These are phyloP conservation scores for Phytopythium helicoides DNA, from an alignment of 352 stramenopile genomes.

Conservation along the genomic window DNA sequence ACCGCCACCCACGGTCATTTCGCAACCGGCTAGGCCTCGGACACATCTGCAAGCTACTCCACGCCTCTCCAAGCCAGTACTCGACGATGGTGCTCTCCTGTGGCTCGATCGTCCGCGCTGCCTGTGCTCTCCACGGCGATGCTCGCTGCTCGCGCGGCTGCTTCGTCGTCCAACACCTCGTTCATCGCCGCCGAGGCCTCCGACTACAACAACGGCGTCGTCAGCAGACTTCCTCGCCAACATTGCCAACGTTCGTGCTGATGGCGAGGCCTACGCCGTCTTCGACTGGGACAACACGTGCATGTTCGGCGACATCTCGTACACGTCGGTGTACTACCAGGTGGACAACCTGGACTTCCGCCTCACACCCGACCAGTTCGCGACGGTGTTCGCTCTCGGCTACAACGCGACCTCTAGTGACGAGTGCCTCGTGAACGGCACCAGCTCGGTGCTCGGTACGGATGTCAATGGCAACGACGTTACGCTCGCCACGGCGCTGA, in stretches of 20 bases:
- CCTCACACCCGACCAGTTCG: slow-evolving; percentile 37
- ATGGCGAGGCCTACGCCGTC: slow-evolving; percentile 44
- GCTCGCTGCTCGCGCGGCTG: slow-evolving; percentile 8
- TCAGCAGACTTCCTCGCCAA: slow-evolving; percentile 35
- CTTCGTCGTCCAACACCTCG: slow-evolving; percentile 6
- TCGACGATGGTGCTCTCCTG: neutral
- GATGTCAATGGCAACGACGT: slow-evolving; percentile 39
- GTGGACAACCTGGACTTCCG: slow-evolving; percentile 56
- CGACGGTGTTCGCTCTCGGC: slow-evolving; percentile 40
- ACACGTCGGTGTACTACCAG: slow-evolving; percentile 61
- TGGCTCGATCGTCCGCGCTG: slow-evolving; percentile 22
- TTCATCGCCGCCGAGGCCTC: slow-evolving; percentile 42
- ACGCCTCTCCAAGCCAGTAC: neutral
- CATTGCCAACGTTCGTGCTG: slow-evolving; percentile 22
- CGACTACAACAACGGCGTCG: slow-evolving; percentile 56
- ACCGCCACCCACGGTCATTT: too few species aligned
- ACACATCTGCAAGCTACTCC: too few species aligned
- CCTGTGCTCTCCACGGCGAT: slow-evolving; percentile 13
- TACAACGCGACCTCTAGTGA: slow-evolving; percentile 49
- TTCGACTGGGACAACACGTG: slow-evolving; percentile 73
- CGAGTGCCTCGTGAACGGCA: slow-evolving; percentile 39
- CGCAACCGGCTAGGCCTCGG: too few species aligned
- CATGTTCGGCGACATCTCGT: slow-evolving; percentile 67
- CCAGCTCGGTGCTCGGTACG: slow-evolving; percentile 40
- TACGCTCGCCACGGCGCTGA: slow-evolving; percentile 31